Conservation (phyloP, 805 yeast genomes). For the Starmerella apis region DNA sequence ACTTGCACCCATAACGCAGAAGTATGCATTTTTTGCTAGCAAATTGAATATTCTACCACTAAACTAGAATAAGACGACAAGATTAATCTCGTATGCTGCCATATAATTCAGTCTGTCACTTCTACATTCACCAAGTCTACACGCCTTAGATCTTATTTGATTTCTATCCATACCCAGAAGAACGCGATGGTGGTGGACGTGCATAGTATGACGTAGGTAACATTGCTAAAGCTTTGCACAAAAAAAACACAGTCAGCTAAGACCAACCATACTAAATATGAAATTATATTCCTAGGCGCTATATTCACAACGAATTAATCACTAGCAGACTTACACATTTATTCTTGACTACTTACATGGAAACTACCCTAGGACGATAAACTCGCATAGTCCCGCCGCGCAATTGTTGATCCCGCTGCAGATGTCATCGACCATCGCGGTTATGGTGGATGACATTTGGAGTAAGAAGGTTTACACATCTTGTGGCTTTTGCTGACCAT, state of each 20-base stretch:
- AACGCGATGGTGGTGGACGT: constrained; percentile 1
- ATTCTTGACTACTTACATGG: neutral
- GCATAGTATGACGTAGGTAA: constrained; percentile 2
- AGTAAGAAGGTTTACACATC: neutral
- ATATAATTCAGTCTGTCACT: too few relatives aligned
- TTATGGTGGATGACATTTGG: neutral
- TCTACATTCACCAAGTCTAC: too few relatives aligned
- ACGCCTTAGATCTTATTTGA: neutral
- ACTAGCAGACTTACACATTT: too few relatives aligned
- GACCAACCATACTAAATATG: neutral
- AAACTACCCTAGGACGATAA: neutral
- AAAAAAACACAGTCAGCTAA: neutral
- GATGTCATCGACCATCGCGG: neutral
- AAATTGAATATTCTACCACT: too few relatives aligned
- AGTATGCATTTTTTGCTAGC: neutral
- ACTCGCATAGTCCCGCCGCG: neutral
- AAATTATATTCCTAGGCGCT: too few relatives aligned
- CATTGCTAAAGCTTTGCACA: neutral
- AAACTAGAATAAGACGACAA: too few relatives aligned
- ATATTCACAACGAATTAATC: too few relatives aligned
- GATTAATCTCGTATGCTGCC: too few relatives aligned
- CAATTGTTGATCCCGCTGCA: neutral
- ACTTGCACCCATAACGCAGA: neutral
- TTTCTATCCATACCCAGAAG: neutral
- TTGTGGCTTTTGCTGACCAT: neutral